Conservation (phyloP, 495 filamentous ascomycete genomes). For the Penicillium argentinense region DNA sequence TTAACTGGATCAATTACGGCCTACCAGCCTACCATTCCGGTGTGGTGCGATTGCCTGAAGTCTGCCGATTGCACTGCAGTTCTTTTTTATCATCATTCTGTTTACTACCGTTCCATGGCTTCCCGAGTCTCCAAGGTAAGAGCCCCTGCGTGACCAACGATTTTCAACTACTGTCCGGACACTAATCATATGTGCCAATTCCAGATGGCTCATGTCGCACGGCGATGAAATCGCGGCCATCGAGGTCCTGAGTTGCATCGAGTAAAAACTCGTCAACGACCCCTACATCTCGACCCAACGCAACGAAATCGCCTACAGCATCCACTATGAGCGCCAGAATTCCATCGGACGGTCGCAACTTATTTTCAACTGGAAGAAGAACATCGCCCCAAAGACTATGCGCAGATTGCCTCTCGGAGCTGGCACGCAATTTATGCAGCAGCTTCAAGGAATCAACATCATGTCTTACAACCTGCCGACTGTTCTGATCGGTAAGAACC, state of each 20-base stretch:
- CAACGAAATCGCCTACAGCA: conserved; percentile 8
- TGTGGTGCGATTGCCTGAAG: not conserved
- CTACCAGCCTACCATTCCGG: conserved; percentile 1
- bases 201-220: too few species aligned
- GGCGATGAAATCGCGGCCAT: too few species aligned
- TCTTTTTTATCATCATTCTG: not conserved
- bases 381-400: conserved; percentile 28
- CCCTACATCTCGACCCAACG: conserved; percentile 1
- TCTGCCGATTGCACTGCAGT: not conserved
- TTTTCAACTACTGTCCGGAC: too few species aligned
- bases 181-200: too few species aligned
- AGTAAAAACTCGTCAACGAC: not conserved
- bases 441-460: conserved; percentile 38
- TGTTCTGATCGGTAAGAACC: conserved; percentile 44
- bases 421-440: conserved; percentile 47
- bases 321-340: conserved; percentile 8
- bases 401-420: conserved; percentile 42
- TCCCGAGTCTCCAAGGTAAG: not conserved
- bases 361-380: conserved; percentile 30
- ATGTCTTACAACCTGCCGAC: conserved; percentile 37
- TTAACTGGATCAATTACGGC: conserved; percentile 9
- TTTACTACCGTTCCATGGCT: not conserved
- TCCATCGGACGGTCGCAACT: not conserved
- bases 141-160: too few species aligned
- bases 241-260: too few species aligned